Conservation (phyloP, 345 rosid genomes). For the Ceriops zippeliana region DNA sequence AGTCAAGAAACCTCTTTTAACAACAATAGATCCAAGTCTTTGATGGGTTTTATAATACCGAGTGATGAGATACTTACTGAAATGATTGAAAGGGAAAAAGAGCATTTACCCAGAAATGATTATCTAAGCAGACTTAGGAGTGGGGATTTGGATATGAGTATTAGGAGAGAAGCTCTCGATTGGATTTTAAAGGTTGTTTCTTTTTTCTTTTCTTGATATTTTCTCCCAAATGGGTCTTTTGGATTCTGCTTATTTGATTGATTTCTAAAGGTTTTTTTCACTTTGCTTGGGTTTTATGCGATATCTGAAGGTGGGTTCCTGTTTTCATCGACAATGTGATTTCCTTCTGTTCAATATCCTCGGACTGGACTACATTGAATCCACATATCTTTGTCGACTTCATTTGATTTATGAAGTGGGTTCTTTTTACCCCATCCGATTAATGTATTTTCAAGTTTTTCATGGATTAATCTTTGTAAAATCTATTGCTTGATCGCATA, state of each 20-base stretch:
- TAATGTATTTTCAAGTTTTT: background rate
- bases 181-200: constrained; percentile 61
- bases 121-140: constrained; percentile 44
- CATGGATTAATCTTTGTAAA: background rate
- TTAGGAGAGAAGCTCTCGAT: constrained; percentile 50
- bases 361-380: background rate
- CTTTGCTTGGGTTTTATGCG: constrained; percentile 3
- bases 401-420: background rate
- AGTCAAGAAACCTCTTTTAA: background rate
- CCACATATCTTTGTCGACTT: background rate
- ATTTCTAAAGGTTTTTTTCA: background rate
- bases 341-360: background rate
- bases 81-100: constrained; percentile 31
- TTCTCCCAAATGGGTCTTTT: background rate
- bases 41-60: constrained; percentile 33
- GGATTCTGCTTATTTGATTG: constrained; percentile 5
- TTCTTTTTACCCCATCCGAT: background rate
- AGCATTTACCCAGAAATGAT: constrained; percentile 42
- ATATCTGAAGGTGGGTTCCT: background rate
- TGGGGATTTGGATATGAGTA: constrained; percentile 51
- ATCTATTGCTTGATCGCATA: background rate
- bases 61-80: constrained; percentile 46
- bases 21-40: background rate
- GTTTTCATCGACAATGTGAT: background rate
- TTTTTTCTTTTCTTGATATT: background rate